phyloP scores from a whole-genome alignment of 805 yeast genomes.

The Barnettozyma pratensis region DNA sequence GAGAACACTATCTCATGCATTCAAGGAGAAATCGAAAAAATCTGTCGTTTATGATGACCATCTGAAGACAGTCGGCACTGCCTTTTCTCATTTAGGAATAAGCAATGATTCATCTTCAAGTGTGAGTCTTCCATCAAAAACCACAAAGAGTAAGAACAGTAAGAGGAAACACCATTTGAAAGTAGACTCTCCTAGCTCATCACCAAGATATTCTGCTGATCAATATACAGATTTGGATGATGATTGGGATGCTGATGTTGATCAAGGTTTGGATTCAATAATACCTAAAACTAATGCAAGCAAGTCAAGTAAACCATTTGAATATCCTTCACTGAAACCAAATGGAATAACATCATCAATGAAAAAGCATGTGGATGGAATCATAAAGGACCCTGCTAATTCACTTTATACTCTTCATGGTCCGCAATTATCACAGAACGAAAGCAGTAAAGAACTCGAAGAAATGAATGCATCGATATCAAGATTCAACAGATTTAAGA shows the following conservation, averaged over 20 bases:
- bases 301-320: constrained; percentile 17
- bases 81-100: constrained; percentile 50
- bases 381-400: constrained; percentile 26
- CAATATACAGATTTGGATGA: constrained; percentile 73
- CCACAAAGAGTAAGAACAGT: constrained; percentile 7
- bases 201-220: constrained; percentile 26
- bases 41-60: constrained; percentile 30
- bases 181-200: constrained; percentile 10
- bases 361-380: constrained; percentile 18
- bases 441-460: constrained; percentile 41
- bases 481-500: constrained; percentile 62
- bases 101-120: constrained; percentile 17
- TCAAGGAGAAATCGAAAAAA: constrained; percentile 23
- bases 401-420: constrained; percentile 37
- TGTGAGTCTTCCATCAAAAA: constrained; percentile 12
- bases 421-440: constrained; percentile 35
- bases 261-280: constrained; percentile 27
- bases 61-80: constrained; percentile 45
- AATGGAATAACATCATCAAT: constrained; percentile 11
- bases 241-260: constrained; percentile 86
- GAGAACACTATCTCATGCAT: constrained; percentile 22
- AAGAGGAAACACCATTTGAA: constrained; percentile 1
- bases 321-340: constrained; percentile 24
- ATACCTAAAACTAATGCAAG: constrained; percentile 28
- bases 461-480: constrained; percentile 55